phyloP scores from a whole-genome alignment of 2,329 filamentous ascomycete genomes.

The Epichloe sibirici region DNA sequence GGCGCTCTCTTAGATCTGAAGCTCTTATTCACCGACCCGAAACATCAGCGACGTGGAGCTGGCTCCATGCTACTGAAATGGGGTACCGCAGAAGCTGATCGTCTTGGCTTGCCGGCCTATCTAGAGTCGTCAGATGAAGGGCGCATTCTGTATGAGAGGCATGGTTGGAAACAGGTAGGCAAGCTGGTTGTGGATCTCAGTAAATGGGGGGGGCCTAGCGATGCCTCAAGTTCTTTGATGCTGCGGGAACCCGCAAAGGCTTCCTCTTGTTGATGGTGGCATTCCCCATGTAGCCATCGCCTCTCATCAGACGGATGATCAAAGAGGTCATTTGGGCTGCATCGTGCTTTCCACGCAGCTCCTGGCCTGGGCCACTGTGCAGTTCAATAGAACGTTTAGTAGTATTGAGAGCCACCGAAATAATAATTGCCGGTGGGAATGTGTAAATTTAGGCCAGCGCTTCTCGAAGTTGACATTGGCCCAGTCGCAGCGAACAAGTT shows the following conservation, averaged over 20 bases:
- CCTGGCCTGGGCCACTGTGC: no score
- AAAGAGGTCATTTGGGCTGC: neutral
- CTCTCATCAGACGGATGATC: neutral
- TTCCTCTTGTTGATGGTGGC: neutral
- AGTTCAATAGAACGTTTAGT: neutral
- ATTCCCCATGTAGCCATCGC: neutral
- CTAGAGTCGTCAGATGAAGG: constrained; percentile 24
- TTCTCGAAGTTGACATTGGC: constrained; percentile 8
- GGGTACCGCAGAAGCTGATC: constrained; percentile 24
- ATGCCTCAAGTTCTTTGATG: constrained; percentile 13
- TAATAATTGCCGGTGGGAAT: constrained; percentile 10
- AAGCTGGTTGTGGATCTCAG: constrained; percentile 15
- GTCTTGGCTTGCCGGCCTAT: constrained; percentile 22
- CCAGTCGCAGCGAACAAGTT: constrained; percentile 6
- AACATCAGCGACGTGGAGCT: constrained; percentile 24
- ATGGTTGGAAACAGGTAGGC: constrained; percentile 22
- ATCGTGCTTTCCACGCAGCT: no score
- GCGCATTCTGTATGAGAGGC: constrained; percentile 21
- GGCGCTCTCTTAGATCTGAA: constrained; percentile 19
- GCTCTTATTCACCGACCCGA: constrained; percentile 25
- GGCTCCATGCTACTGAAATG: constrained; percentile 22
- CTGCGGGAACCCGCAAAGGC: constrained; percentile 8
- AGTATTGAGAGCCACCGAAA: constrained; percentile 9
- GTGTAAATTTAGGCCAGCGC: constrained; percentile 7
- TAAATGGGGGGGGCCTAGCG: constrained; percentile 16